phyloP scores from a whole-genome alignment of 305 asterid genomes.

The Fraxinus dipetala region DNA sequence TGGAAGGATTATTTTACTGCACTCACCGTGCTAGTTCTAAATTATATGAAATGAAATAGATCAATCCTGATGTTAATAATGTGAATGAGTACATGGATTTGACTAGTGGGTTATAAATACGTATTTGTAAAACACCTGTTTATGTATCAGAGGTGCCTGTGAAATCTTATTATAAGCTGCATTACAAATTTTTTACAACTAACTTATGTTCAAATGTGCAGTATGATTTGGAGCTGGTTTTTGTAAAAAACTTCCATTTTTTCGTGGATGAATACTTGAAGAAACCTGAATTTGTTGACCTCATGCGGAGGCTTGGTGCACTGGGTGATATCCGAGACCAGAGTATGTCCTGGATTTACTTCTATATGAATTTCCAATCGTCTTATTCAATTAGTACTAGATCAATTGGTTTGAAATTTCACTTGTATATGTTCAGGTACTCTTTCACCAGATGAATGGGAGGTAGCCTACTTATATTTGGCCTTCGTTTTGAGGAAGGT shows the following conservation, averaged over 20 bases:
- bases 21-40: not conserved
- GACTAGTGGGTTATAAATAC: not conserved
- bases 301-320: slow-evolving; percentile 97
- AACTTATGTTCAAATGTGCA: slow-evolving; percentile 30
- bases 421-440: slow-evolving; percentile 47
- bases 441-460: slow-evolving; percentile 94
- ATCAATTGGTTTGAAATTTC: not conserved
- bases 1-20: not conserved
- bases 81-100: not conserved
- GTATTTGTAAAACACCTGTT: not conserved
- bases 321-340: slow-evolving; percentile 85
- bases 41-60: slow-evolving; percentile 3
- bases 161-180: not conserved
- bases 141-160: not conserved
- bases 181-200: slow-evolving; percentile 6
- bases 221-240: slow-evolving; percentile 88
- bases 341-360: slow-evolving; percentile 39
- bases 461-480: slow-evolving; percentile 81
- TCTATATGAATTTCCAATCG: not conserved
- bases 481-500: slow-evolving; percentile 83
- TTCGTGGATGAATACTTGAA: slow-evolving; percentile 94
- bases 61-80: not conserved
- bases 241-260: slow-evolving; percentile 70
- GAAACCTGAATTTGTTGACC: slow-evolving; percentile 80
- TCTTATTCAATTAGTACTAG: not conserved